These are phyloP conservation scores for Adansonia gregorii DNA, from an alignment of 441 rosid species.

Conservation along the genomic window DNA sequence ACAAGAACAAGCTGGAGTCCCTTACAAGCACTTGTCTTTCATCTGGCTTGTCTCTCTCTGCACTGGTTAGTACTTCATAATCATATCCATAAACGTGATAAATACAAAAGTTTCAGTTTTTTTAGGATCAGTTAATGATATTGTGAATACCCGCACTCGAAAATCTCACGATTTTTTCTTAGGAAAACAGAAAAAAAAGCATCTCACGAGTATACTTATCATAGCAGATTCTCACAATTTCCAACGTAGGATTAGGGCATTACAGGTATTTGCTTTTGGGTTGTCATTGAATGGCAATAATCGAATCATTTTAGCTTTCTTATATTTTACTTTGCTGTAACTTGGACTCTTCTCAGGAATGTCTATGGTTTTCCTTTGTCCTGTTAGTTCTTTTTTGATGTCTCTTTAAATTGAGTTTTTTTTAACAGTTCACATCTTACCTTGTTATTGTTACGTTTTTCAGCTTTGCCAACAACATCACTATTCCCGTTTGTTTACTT, in stretches of 20 bases:
- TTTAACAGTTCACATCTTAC: background rate
- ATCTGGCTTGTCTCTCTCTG: constrained; percentile 54
- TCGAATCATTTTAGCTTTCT: background rate
- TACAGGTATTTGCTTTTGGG: constrained; percentile 7
- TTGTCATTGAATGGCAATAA: constrained; percentile 10
- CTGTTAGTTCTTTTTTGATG: background rate
- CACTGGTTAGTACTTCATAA: constrained; percentile 34
- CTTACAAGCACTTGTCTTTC: constrained; percentile 41
- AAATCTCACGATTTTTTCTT: constrained; percentile 1
- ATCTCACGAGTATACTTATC: background rate
- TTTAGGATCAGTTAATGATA: background rate
- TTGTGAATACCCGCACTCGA: background rate
- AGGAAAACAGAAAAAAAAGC: background rate
- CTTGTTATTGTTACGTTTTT: constrained; percentile 17
- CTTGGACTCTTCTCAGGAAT: background rate
- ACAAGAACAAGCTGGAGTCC: constrained; percentile 39
- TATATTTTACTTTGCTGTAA: background rate
- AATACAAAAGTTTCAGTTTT: background rate
- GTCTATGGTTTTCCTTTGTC: background rate
- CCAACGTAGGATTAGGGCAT: background rate
- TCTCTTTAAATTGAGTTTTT: background rate
- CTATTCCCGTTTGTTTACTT: constrained; percentile 62
- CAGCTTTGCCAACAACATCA: constrained; percentile 59
- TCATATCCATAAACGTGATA: background rate
- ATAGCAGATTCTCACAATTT: background rate